Conservation (phyloP, 495 filamentous ascomycete species). For the Tricharina praecox region DNA sequence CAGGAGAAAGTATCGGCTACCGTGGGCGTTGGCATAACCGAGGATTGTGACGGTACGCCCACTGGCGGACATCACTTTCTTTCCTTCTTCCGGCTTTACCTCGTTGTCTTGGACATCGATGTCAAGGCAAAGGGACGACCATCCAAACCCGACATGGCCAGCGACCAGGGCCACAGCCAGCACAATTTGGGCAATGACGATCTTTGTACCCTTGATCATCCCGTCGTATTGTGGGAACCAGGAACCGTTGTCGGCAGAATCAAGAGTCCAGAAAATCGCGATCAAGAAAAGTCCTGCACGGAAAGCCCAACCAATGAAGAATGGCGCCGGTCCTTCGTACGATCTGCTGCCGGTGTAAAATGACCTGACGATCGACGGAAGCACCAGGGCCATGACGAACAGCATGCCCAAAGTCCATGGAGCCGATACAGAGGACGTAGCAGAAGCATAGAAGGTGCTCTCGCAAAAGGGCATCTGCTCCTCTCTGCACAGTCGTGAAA, state of each 20-base stretch:
- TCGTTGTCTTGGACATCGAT: slow-evolving; percentile 33
- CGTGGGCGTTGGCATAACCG: slow-evolving; percentile 82
- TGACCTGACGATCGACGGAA: slow-evolving; percentile 61
- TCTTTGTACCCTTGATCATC: slow-evolving; percentile 53
- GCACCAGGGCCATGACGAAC: slow-evolving; percentile 49
- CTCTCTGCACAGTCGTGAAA: slow-evolving; percentile 87
- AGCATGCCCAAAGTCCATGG: slow-evolving; percentile 78
- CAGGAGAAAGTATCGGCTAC: slow-evolving; percentile 76
- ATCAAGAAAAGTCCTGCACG: slow-evolving; percentile 56
- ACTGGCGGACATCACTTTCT: slow-evolving; percentile 25
- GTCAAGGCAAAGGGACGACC: slow-evolving; percentile 56
- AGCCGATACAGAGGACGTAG: slow-evolving; percentile 79
- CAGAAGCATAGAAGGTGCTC: slow-evolving; percentile 88
- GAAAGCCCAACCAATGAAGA: slow-evolving; percentile 71
- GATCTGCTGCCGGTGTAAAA: slow-evolving; percentile 63
- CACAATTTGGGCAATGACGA: slow-evolving; percentile 57
- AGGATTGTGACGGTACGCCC: slow-evolving; percentile 52
- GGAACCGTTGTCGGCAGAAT: slow-evolving; percentile 74
- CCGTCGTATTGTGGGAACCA: slow-evolving; percentile 53
- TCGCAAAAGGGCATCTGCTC: slow-evolving; percentile 96
- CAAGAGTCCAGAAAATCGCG: slow-evolving; percentile 74
- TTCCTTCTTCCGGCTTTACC: slow-evolving; percentile 6
- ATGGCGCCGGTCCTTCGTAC: slow-evolving; percentile 64
- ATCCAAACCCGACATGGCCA: slow-evolving; percentile 54
- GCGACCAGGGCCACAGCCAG: slow-evolving; percentile 49